These are phyloP conservation scores for Rutstroemia sp. DNA, from an alignment of 2,329 filamentous ascomycete genomes.

Conservation along the genomic window DNA sequence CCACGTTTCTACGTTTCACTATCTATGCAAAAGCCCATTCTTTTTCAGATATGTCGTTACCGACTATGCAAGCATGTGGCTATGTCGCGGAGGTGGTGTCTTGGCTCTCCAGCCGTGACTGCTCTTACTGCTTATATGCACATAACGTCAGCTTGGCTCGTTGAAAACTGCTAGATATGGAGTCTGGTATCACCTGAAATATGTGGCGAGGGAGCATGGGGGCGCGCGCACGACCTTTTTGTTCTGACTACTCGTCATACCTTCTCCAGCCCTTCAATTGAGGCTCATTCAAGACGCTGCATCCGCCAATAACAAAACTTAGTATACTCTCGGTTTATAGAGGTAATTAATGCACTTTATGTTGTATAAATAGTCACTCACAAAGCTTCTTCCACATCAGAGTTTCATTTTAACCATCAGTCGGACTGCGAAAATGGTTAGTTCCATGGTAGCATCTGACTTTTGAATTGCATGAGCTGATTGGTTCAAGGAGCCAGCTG, in stretches of 20 bases:
- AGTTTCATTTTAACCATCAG: too few species aligned
- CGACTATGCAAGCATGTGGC: slow-evolving; percentile 13
- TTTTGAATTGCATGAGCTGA: too few species aligned
- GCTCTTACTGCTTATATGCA: neutral
- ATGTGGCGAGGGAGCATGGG: slow-evolving; percentile 1
- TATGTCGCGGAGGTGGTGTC: slow-evolving; percentile 2
- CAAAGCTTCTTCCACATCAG: too few species aligned
- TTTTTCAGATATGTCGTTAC: slow-evolving; percentile 14
- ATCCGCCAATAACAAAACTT: neutral
- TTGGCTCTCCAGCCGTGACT: neutral
- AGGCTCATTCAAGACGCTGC: neutral
- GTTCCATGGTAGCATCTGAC: too few species aligned
- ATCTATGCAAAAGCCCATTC: neutral
- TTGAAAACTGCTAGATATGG: neutral
- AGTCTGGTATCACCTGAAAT: slow-evolving; percentile 2
- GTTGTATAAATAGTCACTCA: neutral
- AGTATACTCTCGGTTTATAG: neutral
- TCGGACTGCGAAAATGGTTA: too few species aligned
- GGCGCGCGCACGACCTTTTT: neutral
- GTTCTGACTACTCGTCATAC: neutral
- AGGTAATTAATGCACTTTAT: neutral
- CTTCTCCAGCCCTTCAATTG: slow-evolving; percentile 1
- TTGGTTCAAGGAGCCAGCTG: neutral
- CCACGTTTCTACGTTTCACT: slow-evolving; percentile 11
- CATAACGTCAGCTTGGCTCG: slow-evolving; percentile 4